A percentile compares a stretch with the other conserved stretches of the same genome.
These are phyloP conservation scores for Pichia sp. DNA, from an alignment of 1,139 yeast genomes.

Conservation along the genomic window DNA sequence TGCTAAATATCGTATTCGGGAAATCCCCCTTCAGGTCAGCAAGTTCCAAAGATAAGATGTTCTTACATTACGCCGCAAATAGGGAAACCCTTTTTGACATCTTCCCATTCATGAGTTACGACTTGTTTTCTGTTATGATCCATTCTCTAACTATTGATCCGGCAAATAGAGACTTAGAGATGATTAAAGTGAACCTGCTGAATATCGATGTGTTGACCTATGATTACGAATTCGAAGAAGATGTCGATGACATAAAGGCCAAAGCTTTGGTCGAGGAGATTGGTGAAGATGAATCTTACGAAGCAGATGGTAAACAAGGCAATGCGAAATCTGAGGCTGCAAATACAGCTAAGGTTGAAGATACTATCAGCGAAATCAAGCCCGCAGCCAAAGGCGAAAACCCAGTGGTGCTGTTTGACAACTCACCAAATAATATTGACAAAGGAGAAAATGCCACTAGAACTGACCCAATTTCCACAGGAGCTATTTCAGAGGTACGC, in stretches of 20 bases:
- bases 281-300: slow-evolving; percentile 8
- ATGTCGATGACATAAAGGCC: slow-evolving; percentile 15
- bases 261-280: slow-evolving; percentile 9
- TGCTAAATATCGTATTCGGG: slow-evolving; percentile 81
- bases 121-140: slow-evolving; percentile 77
- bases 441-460: too few relatives aligned
- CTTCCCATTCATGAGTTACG: slow-evolving; percentile 84
- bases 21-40: slow-evolving; percentile 89
- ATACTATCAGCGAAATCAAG: neutral
- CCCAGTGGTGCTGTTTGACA: too few relatives aligned
- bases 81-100: slow-evolving; percentile 90
- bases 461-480: too few relatives aligned
- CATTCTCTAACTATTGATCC: slow-evolving; percentile 84
- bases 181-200: slow-evolving; percentile 56
- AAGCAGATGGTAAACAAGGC: neutral
- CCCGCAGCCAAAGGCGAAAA: neutral
- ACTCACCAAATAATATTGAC: too few relatives aligned
- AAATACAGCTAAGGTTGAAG: neutral
- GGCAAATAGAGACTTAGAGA: slow-evolving; percentile 63
- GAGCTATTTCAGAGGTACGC: too few relatives aligned
- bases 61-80: slow-evolving; percentile 79
- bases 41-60: slow-evolving; percentile 77
- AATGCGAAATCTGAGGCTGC: neutral
- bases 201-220: slow-evolving; percentile 63
- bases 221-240: slow-evolving; percentile 59